Percentiles rank a stretch among this genome's conserved stretches.
Evolutionary conservation across 2,329 filamentous ascomycete genomes (phyloP).

Genomic region (Coniochaeta prunicola): DNA sequence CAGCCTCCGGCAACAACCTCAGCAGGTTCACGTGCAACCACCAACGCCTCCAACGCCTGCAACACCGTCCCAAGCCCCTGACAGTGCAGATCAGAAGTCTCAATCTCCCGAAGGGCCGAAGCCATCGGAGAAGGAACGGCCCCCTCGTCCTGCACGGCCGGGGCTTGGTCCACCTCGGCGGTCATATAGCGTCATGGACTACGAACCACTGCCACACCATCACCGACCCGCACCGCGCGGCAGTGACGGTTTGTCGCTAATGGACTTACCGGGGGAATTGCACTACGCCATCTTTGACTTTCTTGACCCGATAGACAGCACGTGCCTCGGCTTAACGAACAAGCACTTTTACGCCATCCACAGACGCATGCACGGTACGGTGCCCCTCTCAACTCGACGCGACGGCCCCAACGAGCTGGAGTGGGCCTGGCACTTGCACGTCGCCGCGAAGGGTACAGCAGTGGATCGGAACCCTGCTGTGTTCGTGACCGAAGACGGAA

Average conservation of each 20-base stretch:
- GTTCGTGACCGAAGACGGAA: constrained; percentile 3
- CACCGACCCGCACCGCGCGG: constrained; percentile 35
- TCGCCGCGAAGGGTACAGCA: constrained; percentile 17
- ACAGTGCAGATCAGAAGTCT: neutral
- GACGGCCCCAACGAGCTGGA: constrained; percentile 56
- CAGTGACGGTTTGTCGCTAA: constrained; percentile 28
- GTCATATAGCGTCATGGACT: constrained; percentile 55
- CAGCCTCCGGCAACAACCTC: constrained; percentile 10
- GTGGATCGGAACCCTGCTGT: neutral
- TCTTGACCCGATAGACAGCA: constrained; percentile 58
- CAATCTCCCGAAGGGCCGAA: neutral
- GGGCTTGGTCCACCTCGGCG: constrained; percentile 40
- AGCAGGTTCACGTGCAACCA: neutral
- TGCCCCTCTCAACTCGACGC: constrained; percentile 50
- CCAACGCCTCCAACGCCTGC: neutral
- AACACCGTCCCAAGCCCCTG: neutral
- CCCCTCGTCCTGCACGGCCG: constrained; percentile 16
- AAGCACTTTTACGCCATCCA: constrained; percentile 52
- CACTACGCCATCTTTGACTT: constrained; percentile 55
- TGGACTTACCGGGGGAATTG: constrained; percentile 50
- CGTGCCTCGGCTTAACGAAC: constrained; percentile 53
- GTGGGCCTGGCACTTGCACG: constrained; percentile 53
- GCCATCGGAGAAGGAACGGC: neutral
- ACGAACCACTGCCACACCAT: constrained; percentile 44
- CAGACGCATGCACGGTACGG: constrained; percentile 44